Base-by-base conservation (phyloP, 257 asterid genomes). In the Plantago elongata region DNA sequence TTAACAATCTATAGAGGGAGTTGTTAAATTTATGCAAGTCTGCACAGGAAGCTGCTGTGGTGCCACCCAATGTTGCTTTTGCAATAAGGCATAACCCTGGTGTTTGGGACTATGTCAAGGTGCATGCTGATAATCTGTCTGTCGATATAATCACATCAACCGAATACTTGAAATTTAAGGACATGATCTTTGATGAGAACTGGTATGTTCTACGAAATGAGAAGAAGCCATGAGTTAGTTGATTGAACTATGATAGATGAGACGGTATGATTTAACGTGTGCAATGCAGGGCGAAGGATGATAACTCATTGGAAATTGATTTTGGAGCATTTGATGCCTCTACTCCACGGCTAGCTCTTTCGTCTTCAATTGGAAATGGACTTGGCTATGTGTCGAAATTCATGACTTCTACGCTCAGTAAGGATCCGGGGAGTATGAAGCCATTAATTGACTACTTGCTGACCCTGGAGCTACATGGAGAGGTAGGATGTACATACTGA, bases 1-100 rank as follows among this genome's bases (percentile, higher is more conserved):
- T 7, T 5, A 34, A 34, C 40, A 34, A 6, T 22, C 27, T 22
- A 1, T 22, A 22, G 27, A 22, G 1, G 27, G 27, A 22, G 27
- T 22, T 22, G 27, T 22, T 22, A 22, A 22, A 51, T 50, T 58
- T 49, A 30, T 48, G 22, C 13, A 72, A 62, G 38, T 9, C 1
- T 27, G 30, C 72, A 76, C 92, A 85, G 94, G 95, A 86, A 83
- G 95, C 91, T 50, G 84, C 81, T 10, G 79, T 86, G 64, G 87
- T 89, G 15, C 94, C 91, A 16, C 95, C 94, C 61, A 55, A 69
- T 64, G 89, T 84, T 67, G 97, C 94, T 42, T 82, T 89, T 63
- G 87, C 94, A 61, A 73, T 79, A 51, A 79, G 95, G 72, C 81
- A 79, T 58, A 74, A 64, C 72, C 95, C 91, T 13, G 97, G 95